phyloP scores from a whole-genome alignment of 805 yeast genomes.

The Starmerella scarabaei region DNA sequence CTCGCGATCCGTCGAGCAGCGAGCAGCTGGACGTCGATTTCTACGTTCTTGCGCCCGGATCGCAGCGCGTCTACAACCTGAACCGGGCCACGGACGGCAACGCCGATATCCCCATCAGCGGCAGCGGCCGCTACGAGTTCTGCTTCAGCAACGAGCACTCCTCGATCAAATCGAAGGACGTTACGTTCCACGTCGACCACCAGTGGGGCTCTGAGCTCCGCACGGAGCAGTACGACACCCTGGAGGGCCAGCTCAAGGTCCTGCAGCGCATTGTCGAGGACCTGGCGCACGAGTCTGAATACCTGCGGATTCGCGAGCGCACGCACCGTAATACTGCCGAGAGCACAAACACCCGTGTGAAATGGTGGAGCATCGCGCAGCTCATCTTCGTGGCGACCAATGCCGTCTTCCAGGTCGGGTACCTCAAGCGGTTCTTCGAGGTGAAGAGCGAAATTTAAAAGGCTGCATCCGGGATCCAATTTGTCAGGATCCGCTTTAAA shows the following conservation, averaged over 20 bases:
- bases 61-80: constrained; percentile 36
- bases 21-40: constrained; percentile 44
- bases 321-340: constrained; percentile 98
- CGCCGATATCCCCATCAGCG: constrained; percentile 48
- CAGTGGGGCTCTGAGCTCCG: constrained; percentile 60
- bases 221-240: constrained; percentile 62
- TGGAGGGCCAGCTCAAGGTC: constrained; percentile 72
- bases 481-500: not conserved
- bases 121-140: constrained; percentile 64
- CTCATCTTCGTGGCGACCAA: constrained; percentile 71
- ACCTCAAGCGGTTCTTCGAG: constrained; percentile 88
- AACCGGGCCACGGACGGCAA: constrained; percentile 69
- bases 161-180: constrained; percentile 65
- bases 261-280: constrained; percentile 66
- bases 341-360: constrained; percentile 89
- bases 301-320: constrained; percentile 90
- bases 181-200: constrained; percentile 90
- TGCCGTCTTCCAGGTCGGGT: constrained; percentile 85
- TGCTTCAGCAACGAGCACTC: constrained; percentile 85
- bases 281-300: constrained; percentile 78
- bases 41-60: constrained; percentile 38
- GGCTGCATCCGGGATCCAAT: not conserved
- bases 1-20: constrained; percentile 42
- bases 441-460: constrained; percentile 72
- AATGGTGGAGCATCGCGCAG: constrained; percentile 96